Evolutionary conservation across 148 eudicot species (phyloP).

Genomic region (Rhododendron ferrugineum): DNA sequence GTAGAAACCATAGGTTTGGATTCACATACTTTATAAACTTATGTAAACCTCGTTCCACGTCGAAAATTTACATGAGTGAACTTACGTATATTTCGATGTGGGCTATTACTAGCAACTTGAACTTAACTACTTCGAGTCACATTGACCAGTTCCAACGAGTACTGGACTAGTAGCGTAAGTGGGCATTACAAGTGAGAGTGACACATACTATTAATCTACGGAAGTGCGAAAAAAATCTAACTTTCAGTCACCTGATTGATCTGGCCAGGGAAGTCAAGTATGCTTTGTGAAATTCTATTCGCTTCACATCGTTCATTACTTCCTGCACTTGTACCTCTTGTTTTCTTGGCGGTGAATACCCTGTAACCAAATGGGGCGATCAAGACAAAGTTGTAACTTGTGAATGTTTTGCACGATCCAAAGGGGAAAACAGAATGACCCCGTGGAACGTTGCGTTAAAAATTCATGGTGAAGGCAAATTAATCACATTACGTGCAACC

Average conservation of each 20-base stretch:
- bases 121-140: no score
- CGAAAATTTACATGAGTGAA: no score
- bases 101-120: no score
- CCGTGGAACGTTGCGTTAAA: neutral
- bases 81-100: no score
- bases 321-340: constrained; percentile 15
- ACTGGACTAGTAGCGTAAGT: no score
- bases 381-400: neutral
- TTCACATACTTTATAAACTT: no score
- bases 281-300: constrained; percentile 43
- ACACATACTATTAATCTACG: no score
- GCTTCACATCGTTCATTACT: constrained; percentile 31
- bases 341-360: constrained; percentile 30
- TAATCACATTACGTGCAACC: neutral
- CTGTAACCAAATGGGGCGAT: constrained; percentile 16
- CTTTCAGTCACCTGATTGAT: constrained; percentile 52
- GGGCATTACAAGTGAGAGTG: neutral
- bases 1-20: neutral
- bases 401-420: neutral
- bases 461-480: neutral
- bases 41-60: no score
- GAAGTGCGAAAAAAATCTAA: neutral
- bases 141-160: no score
- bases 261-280: constrained; percentile 50
- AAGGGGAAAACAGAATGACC: neutral